phyloP scores from a whole-genome alignment of 441 rosid species.

The Eutrema salsugineum region DNA sequence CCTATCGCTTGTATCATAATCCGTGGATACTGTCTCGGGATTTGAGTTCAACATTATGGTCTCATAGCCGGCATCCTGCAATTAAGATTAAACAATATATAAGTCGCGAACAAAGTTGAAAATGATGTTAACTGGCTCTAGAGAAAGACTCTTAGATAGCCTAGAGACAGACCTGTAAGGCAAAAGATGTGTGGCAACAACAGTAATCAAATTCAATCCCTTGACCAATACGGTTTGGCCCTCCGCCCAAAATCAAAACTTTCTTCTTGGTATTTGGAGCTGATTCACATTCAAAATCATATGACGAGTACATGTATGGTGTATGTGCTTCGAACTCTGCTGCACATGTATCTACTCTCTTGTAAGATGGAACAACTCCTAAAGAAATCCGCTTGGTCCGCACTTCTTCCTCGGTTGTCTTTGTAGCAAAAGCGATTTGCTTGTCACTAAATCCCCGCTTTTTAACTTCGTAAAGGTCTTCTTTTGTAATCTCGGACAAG shows the following conservation, averaged over 20 bases:
- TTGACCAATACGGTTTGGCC: conserved; percentile 96
- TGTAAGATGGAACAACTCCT: conserved; percentile 81
- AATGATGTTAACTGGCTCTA: neutral
- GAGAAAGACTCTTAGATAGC: neutral
- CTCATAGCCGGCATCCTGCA: conserved; percentile 94
- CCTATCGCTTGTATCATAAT: conserved; percentile 94
- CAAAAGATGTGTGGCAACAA: conserved; percentile 94
- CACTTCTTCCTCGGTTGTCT: conserved; percentile 82
- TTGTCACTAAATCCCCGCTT: conserved; percentile 87
- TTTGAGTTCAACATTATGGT: conserved; percentile 99
- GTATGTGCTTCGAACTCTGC: conserved; percentile 98
- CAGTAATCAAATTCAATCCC: conserved; percentile 99
- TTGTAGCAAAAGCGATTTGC: conserved; percentile 91
- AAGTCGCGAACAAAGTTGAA: neutral
- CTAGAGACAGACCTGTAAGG: conserved; percentile 77
- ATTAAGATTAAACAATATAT: neutral
- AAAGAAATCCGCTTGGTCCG: conserved; percentile 59
- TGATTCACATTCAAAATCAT: conserved; percentile 93
- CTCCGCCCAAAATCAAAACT: conserved; percentile 96
- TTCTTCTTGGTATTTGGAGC: conserved; percentile 72
- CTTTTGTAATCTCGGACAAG: conserved; percentile 68
- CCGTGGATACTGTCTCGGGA: conserved; percentile 95
- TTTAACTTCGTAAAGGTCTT: conserved; percentile 80
- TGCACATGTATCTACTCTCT: conserved; percentile 97
- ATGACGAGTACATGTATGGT: conserved; percentile 98